These are phyloP conservation scores for Carex arenaria DNA, from an alignment of 202 grass and related monocot species.

Conservation along the genomic window DNA sequence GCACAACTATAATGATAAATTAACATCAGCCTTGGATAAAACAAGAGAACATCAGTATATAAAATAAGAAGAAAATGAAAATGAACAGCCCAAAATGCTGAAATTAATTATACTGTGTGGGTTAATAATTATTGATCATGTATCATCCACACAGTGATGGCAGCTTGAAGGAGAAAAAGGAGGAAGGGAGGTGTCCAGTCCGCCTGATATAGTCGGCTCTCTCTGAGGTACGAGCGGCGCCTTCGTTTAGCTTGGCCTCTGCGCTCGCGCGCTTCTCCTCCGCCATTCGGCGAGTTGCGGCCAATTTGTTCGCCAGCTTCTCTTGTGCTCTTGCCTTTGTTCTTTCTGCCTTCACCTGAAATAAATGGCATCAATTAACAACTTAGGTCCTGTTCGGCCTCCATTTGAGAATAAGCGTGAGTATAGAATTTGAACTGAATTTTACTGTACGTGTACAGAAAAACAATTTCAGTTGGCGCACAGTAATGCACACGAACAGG, in stretches of 20 bases:
- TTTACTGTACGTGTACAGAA: too few species aligned
- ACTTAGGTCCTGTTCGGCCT: too few species aligned
- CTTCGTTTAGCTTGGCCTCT: slow-evolving; percentile 60
- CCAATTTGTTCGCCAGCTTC: slow-evolving; percentile 57
- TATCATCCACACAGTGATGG: slow-evolving; percentile 67
- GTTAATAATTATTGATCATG: neutral
- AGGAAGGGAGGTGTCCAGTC: slow-evolving; percentile 71
- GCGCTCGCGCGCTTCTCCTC: slow-evolving; percentile 69
- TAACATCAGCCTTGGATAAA: slow-evolving; percentile 6
- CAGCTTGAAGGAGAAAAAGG: slow-evolving; percentile 69
- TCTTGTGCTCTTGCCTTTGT: slow-evolving; percentile 73
- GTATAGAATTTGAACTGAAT: too few species aligned
- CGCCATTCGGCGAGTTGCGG: slow-evolving; percentile 36
- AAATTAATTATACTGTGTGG: neutral
- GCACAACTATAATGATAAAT: slow-evolving; percentile 8
- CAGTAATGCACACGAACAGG: neutral
- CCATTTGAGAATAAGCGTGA: too few species aligned
- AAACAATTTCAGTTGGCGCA: too few species aligned
- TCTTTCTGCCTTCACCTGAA: slow-evolving; percentile 71
- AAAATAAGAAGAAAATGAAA: neutral
- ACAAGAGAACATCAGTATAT: neutral
- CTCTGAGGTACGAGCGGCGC: slow-evolving; percentile 48
- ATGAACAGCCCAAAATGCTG: neutral
- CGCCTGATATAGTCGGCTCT: slow-evolving; percentile 71
- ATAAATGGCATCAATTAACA: neutral